Evolutionary conservation across 2,329 filamentous ascomycete species (phyloP).

Genomic region (Colletotrichum eleusines): DNA sequence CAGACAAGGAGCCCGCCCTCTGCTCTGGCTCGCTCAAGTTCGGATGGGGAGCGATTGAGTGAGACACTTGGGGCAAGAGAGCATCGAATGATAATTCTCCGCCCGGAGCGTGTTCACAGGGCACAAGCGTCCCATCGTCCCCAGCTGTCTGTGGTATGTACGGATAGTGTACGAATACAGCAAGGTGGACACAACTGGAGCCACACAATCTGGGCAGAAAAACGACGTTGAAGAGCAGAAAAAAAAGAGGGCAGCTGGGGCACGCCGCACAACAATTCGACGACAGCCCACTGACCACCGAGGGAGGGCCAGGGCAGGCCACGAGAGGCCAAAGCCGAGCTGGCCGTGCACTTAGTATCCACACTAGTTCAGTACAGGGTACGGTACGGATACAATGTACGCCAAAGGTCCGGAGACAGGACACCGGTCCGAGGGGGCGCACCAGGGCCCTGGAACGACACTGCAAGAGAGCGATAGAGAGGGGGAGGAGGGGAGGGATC

Average conservation of each 20-base stretch:
- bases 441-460: conserved; percentile 34
- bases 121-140: conserved; percentile 19
- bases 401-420: conserved; percentile 23
- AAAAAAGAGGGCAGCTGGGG: background rate
- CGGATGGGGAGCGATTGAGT: background rate
- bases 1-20: background rate
- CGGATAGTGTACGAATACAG: background rate
- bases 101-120: too few relatives aligned
- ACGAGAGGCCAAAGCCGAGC: background rate
- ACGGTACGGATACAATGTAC: background rate
- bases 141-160: background rate
- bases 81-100: background rate
- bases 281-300: conserved; percentile 6
- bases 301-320: background rate
- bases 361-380: background rate
- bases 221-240: conserved; percentile 15
- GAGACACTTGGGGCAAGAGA: background rate
- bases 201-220: conserved; percentile 37
- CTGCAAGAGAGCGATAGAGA: conserved; percentile 1
- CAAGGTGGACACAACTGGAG: conserved; percentile 25
- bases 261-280: background rate
- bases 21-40: background rate
- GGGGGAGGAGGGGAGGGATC: conserved; percentile 27
- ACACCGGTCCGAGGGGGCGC: conserved; percentile 21
- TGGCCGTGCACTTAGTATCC: background rate